Percentiles rank a stretch among this genome's conserved stretches.
phyloP scores from a whole-genome alignment of 345 rosid genomes.

The Camelina sativa region DNA sequence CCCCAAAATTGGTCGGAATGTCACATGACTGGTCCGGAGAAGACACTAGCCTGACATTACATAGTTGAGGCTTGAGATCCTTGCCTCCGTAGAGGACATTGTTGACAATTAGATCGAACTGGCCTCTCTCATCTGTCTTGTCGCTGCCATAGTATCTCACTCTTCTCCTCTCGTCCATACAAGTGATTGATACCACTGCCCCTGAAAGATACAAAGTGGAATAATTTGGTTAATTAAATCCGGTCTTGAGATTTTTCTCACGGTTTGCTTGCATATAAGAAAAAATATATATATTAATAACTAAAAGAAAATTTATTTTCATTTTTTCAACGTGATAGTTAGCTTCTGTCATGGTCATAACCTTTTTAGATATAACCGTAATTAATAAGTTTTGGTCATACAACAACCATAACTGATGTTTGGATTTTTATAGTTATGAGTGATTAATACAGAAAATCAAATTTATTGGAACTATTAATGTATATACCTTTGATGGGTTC shows the following conservation, averaged over 20 bases:
- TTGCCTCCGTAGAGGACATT: conserved; percentile 57
- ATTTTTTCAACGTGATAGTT: background rate
- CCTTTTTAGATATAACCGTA: background rate
- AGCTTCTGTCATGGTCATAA: background rate
- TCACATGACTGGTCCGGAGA: conserved; percentile 66
- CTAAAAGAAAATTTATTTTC: background rate
- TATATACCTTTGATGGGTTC: conserved; percentile 67
- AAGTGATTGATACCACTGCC: conserved; percentile 60
- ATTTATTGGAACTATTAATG: background rate
- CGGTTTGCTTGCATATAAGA: background rate
- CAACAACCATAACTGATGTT: background rate
- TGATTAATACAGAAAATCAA: background rate
- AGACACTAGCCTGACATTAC: conserved; percentile 70
- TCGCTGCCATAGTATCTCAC: conserved; percentile 67
- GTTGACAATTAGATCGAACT: conserved; percentile 54
- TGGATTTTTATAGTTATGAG: background rate
- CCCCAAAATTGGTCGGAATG: conserved; percentile 65
- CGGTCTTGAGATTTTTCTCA: background rate
- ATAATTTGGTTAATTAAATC: background rate
- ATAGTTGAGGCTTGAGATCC: conserved; percentile 47
- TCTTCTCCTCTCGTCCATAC: conserved; percentile 75
- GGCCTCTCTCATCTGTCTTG: conserved; percentile 62
- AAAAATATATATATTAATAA: background rate
- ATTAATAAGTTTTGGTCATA: background rate
- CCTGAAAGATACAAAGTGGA: conserved; percentile 47